Evolutionary conservation across 768 basidiomycete species (phyloP).

Genomic region (Trametes cingulata): DNA sequence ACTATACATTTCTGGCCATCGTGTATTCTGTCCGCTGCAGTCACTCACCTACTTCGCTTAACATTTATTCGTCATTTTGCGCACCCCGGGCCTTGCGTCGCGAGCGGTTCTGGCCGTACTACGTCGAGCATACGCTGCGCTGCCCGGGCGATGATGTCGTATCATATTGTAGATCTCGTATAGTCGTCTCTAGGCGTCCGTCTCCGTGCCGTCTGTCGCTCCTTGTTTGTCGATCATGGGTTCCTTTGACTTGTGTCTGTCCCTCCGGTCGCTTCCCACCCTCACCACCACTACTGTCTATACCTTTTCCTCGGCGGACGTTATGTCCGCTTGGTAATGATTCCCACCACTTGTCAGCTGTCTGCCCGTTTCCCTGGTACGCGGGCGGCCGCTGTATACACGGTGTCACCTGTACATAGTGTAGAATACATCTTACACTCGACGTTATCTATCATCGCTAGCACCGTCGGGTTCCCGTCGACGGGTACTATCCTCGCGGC

Average conservation of each 20-base stretch:
- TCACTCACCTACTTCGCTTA: not conserved
- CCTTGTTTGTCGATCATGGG: conserved; percentile 4
- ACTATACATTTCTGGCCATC: conserved; percentile 3
- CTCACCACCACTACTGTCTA: not conserved
- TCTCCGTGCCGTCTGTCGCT: conserved; percentile 2
- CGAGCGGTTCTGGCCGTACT: not conserved
- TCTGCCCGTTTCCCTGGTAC: not conserved
- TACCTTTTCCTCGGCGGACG: conserved; percentile 2
- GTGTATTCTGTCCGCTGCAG: not conserved
- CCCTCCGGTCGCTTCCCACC: not conserved
- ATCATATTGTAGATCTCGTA: conserved; percentile 13
- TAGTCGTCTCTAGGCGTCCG: not conserved
- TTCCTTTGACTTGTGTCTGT: not conserved
- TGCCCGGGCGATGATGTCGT: conserved; percentile 6
- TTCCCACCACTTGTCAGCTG: conserved; percentile 1
- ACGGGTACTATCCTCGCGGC: not conserved
- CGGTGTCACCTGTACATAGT: conserved; percentile 6
- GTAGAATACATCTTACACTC: conserved; percentile 3
- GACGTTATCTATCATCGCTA: conserved; percentile 13
- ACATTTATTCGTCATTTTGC: conserved; percentile 13
- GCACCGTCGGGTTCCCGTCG: not conserved
- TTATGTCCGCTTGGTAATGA: conserved; percentile 14
- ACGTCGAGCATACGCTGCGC: not conserved
- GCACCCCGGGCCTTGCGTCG: not conserved
- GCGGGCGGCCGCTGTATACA: not conserved